Conservation (phyloP, 2,329 filamentous ascomycete genomes). For the Colletotrichum sp. region DNA sequence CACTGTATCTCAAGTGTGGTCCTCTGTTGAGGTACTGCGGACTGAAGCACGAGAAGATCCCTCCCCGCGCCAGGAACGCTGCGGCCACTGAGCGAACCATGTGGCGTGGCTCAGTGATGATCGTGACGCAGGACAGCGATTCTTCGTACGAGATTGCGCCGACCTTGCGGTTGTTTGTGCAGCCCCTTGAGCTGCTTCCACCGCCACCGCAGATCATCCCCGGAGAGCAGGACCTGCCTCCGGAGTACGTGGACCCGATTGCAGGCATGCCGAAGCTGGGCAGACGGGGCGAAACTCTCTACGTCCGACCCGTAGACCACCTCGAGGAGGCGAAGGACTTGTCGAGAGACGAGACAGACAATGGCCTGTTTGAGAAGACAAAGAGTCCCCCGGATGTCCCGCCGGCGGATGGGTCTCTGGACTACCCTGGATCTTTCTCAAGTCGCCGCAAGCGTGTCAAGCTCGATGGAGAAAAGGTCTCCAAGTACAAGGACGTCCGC, state of each 20-base stretch:
- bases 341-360: constrained; percentile 79
- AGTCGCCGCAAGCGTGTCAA: constrained; percentile 56
- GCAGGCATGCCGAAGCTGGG: constrained; percentile 87
- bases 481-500: constrained; percentile 82
- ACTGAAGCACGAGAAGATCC: constrained; percentile 67
- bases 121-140: constrained; percentile 84
- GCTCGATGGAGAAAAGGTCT: constrained; percentile 79
- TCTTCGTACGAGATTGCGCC: constrained; percentile 85
- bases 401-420: constrained; percentile 44
- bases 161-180: constrained; percentile 82
- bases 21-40: constrained; percentile 91
- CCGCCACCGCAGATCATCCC: constrained; percentile 75
- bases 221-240: constrained; percentile 68
- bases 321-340: constrained; percentile 80
- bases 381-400: constrained; percentile 56
- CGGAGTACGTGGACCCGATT: constrained; percentile 88
- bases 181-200: constrained; percentile 82
- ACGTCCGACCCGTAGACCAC: constrained; percentile 88
- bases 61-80: constrained; percentile 40
- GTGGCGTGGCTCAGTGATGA: constrained; percentile 95
- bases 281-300: constrained; percentile 83
- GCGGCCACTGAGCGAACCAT: constrained; percentile 68
- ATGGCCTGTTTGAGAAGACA: constrained; percentile 79
- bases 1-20: constrained; percentile 86
- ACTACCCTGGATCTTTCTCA: constrained; percentile 58